Conservation (phyloP, 1,284 basidiomycete genomes). For the Moesziomyces globuligerus region DNA sequence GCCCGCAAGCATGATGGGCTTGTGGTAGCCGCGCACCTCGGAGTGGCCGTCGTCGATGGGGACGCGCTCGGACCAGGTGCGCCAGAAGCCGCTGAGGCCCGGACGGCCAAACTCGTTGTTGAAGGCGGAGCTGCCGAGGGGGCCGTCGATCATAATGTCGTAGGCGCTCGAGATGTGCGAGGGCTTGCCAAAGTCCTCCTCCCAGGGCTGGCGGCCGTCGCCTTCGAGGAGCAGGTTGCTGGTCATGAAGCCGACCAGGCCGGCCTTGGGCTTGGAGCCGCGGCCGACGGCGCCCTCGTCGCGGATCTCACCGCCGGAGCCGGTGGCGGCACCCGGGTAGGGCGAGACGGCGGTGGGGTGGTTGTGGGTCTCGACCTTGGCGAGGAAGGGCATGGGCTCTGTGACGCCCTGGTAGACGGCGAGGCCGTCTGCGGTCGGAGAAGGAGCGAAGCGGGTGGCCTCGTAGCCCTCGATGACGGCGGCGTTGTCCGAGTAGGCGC, state of each 20-base stretch:
- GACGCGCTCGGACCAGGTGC: constrained; percentile 64
- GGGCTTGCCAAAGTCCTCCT: constrained; percentile 77
- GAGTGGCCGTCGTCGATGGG: constrained; percentile 36
- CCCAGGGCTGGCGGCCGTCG: constrained; percentile 59
- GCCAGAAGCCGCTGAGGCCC: constrained; percentile 72
- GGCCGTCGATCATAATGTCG: constrained; percentile 97
- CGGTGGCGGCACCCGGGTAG: constrained; percentile 95
- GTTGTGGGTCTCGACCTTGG: constrained; percentile 99
- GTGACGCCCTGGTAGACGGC: constrained; percentile 50
- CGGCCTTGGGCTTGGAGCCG: constrained; percentile 96
- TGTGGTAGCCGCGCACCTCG: constrained; percentile 95
- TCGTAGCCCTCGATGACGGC: constrained; percentile 85
- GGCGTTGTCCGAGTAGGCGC: constrained; percentile 98
- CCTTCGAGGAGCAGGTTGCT: constrained; percentile 76
- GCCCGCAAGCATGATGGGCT: constrained; percentile 99
- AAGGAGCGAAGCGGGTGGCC: constrained; percentile 82
- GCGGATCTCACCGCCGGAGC: constrained; percentile 96
- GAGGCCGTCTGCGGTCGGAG: constrained; percentile 49
- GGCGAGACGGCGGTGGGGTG: constrained; percentile 98
- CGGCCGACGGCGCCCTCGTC: constrained; percentile 96
- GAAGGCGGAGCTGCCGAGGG: constrained; percentile 92
- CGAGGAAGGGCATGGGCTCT: constrained; percentile 82
- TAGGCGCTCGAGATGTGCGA: constrained; percentile 89
- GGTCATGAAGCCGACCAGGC: constrained; percentile 91
- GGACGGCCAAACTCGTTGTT: constrained; percentile 99